Evolutionary conservation across 768 basidiomycete genomes (phyloP).

Genomic region (Myochromella boudieri): DNA sequence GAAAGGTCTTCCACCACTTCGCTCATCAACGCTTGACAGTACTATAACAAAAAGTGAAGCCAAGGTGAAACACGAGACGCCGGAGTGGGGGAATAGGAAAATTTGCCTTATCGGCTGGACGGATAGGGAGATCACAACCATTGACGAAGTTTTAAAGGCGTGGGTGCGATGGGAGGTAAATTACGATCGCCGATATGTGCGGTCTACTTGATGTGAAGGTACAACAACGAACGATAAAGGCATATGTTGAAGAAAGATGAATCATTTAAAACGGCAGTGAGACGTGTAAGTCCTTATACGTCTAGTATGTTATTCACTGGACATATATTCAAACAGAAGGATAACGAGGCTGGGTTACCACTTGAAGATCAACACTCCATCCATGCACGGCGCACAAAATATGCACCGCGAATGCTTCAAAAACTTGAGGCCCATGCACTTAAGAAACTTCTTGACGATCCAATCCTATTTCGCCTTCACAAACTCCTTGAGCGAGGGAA

Average conservation of each 20-base stretch:
- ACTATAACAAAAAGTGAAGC: no score
- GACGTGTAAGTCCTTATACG: background rate
- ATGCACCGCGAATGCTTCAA: background rate
- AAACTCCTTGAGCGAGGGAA: background rate
- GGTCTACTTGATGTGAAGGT: background rate
- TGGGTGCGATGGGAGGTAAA: slow-evolving; percentile 1
- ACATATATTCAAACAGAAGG: background rate
- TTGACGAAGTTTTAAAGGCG: background rate
- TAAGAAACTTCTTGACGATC: background rate
- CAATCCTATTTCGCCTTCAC: background rate
- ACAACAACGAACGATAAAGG: background rate
- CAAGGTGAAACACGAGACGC: background rate
- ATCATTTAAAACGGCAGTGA: background rate
- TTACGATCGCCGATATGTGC: background rate
- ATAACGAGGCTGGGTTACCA: background rate
- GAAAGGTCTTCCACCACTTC: background rate
- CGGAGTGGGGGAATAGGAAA: background rate
- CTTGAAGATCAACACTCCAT: background rate
- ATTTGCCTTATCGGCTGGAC: background rate
- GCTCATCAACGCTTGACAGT: no score
- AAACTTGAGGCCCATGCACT: background rate
- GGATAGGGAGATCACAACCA: background rate
- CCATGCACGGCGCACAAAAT: background rate
- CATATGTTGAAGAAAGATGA: background rate
- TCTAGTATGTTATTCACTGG: background rate